These are phyloP conservation scores for Eutrema heterophyllum DNA, from an alignment of 345 rosid species.

Conservation along the genomic window DNA sequence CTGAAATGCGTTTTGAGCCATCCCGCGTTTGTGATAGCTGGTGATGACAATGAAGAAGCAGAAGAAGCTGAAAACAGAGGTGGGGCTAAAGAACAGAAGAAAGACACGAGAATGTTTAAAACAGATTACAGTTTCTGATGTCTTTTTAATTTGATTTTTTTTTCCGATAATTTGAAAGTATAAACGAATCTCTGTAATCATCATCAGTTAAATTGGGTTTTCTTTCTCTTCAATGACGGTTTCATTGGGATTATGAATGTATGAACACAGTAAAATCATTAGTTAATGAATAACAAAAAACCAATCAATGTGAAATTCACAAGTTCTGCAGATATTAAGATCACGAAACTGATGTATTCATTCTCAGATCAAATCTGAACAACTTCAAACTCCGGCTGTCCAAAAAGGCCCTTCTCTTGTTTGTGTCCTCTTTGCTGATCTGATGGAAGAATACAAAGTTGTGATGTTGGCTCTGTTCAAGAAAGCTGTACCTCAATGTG, in stretches of 20 bases:
- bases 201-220: background rate
- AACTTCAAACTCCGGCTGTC: background rate
- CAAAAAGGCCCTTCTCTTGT: background rate
- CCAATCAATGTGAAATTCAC: background rate
- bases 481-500: slow-evolving; percentile 25
- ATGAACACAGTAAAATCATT: background rate
- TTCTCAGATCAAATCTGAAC: background rate
- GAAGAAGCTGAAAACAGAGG: slow-evolving; percentile 26
- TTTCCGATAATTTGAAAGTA: slow-evolving; percentile 12
- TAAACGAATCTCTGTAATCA: slow-evolving; percentile 22
- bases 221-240: background rate
- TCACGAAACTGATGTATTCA: slow-evolving; percentile 1
- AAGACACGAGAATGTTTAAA: slow-evolving; percentile 40
- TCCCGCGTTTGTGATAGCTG: slow-evolving; percentile 62
- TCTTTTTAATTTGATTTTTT: background rate
- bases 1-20: slow-evolving; percentile 63
- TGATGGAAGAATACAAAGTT: slow-evolving; percentile 20
- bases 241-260: slow-evolving; percentile 11
- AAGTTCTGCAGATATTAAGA: background rate
- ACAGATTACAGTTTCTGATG: slow-evolving; percentile 58
- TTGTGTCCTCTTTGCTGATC: slow-evolving; percentile 2
- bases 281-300: background rate
- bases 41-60: slow-evolving; percentile 24
- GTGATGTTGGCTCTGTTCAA: slow-evolving; percentile 13
- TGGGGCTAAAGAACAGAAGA: slow-evolving; percentile 13